Conservation (phyloP, 257 asterid genomes). For the Nicotiana otophora region DNA sequence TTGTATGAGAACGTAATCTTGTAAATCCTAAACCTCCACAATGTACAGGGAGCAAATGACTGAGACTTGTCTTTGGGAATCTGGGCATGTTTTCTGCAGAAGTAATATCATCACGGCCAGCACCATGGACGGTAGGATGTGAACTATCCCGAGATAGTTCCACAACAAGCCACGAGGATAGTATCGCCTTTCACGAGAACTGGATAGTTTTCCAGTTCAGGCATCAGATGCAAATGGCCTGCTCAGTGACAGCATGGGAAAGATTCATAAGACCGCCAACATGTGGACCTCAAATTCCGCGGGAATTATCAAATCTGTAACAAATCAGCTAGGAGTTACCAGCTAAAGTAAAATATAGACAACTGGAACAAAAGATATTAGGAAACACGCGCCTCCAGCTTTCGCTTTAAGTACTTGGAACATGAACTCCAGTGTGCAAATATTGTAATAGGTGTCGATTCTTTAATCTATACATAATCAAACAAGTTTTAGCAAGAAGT, state of each 20-base stretch:
- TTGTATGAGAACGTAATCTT: constrained; percentile 4
- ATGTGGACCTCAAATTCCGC: background rate
- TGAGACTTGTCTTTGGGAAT: background rate
- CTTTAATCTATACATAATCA: background rate
- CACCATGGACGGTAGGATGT: background rate
- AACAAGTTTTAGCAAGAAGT: background rate
- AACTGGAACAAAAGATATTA: background rate
- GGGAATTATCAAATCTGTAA: background rate
- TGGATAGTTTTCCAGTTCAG: background rate
- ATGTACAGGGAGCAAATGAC: constrained; percentile 2
- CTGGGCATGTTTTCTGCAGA: background rate
- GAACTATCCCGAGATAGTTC: background rate
- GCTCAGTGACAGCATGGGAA: background rate
- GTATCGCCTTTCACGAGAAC: background rate
- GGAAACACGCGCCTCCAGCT: background rate
- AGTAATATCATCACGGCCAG: background rate
- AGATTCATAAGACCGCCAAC: background rate
- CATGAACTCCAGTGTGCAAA: background rate
- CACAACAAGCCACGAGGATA: background rate
- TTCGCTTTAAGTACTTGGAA: background rate
- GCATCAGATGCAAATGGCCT: background rate
- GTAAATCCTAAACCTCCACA: constrained; percentile 10
- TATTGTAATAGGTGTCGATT: background rate
- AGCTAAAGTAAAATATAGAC: background rate
- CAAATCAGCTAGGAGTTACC: background rate